These are phyloP conservation scores for Cryptosporidium muris DNA, from an alignment of 169 alveolate species.

Conservation along the genomic window DNA sequence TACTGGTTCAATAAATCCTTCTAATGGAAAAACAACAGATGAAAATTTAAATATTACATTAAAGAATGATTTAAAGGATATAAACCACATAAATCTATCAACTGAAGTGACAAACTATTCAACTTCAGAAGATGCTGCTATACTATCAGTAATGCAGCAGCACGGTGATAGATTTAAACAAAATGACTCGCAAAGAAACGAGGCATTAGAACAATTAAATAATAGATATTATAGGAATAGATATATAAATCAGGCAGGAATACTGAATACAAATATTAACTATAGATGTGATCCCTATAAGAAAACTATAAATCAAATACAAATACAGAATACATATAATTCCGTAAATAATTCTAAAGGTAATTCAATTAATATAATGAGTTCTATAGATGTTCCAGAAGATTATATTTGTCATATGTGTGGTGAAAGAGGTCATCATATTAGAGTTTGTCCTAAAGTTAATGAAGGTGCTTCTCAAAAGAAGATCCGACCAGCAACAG, in stretches of 20 bases:
- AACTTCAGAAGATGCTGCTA: conserved; percentile 59
- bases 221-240: conserved; percentile 1
- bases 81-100: background rate
- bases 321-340: background rate
- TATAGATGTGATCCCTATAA: conserved; percentile 55
- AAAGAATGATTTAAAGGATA: background rate
- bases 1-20: background rate
- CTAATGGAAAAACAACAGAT: background rate
- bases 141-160: conserved; percentile 61
- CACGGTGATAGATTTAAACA: conserved; percentile 66
- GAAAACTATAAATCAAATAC: background rate
- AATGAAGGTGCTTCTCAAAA: conserved; percentile 81
- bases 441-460: conserved; percentile 79
- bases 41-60: background rate
- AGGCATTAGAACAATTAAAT: conserved; percentile 47
- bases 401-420: conserved; percentile 87
- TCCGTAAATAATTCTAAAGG: conserved; percentile 1
- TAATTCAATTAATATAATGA: background rate
- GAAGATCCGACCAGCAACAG: conserved; percentile 86
- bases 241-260: background rate
- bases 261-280: background rate
- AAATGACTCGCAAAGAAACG: conserved; percentile 70
- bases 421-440: conserved; percentile 86
- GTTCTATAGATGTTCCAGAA: conserved; percentile 55
- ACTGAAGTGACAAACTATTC: background rate